phyloP scores from a whole-genome alignment of 2,329 filamentous ascomycete species.

The Claviceps sp. region DNA sequence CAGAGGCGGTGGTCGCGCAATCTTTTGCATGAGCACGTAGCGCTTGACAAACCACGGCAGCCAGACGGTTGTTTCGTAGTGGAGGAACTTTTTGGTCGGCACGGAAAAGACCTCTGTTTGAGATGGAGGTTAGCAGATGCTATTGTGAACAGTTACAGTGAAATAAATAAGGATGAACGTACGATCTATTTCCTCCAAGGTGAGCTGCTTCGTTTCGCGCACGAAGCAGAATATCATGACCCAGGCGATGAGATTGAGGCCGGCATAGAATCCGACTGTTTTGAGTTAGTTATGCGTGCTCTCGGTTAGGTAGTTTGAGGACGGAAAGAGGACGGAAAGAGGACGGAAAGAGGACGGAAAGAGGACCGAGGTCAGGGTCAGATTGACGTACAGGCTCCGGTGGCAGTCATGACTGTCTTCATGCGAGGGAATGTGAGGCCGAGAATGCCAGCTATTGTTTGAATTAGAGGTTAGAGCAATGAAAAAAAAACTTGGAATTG shows the following conservation, averaged over 20 bases:
- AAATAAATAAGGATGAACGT: slow-evolving; percentile 1
- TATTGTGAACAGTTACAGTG: too few species aligned
- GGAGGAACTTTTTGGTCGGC: slow-evolving; percentile 18
- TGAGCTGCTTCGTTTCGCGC: slow-evolving; percentile 34
- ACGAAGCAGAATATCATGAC: slow-evolving; percentile 34
- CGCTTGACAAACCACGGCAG: slow-evolving; percentile 25
- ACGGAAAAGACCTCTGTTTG: slow-evolving; percentile 19
- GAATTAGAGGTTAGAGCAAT: neutral
- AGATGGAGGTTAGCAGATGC: neutral
- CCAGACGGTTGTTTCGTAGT: slow-evolving; percentile 19
- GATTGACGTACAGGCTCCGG: slow-evolving; percentile 16
- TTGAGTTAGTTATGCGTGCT: neutral
- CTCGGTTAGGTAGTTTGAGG: too few species aligned
- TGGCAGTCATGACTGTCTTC: slow-evolving; percentile 18
- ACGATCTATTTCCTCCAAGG: slow-evolving; percentile 27
- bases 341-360: too few species aligned
- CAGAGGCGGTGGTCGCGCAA: slow-evolving; percentile 19
- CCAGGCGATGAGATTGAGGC: slow-evolving; percentile 30
- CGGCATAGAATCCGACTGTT: slow-evolving; percentile 28
- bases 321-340: too few species aligned
- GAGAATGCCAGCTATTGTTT: slow-evolving; percentile 4
- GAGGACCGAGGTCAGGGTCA: too few species aligned
- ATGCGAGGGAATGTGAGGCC: slow-evolving; percentile 38
- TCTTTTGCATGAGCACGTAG: slow-evolving; percentile 20
- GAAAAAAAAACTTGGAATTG: neutral